Base-by-base conservation (phyloP, 495 filamentous ascomycete genomes). In the Cercophora samala region DNA sequence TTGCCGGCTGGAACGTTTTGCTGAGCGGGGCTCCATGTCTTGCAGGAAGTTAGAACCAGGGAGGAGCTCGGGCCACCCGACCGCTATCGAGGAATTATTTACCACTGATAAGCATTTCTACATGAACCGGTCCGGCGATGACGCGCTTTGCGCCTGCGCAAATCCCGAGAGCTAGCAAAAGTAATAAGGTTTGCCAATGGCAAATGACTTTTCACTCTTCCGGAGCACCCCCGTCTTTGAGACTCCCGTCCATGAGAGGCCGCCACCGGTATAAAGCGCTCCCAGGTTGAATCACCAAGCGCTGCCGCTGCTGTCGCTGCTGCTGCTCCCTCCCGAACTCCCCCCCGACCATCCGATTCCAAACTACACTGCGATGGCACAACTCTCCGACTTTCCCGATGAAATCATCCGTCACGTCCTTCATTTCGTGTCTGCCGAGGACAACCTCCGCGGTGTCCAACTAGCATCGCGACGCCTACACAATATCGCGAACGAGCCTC, bases 351-450 rank as follows among this genome's bases (percentile, higher is more conserved):
- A 46, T 46, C 37, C 37, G 37, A 46, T 18, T 11, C 5, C 5
- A 26, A 26, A 24, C 8, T 23, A 60, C 58, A 62, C 5, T 29
- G 32, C 26, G 17, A 62, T 62, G 60, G 24, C 60, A 5, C 78
- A 78, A 17, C 74, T 84, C 5, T 68, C 72, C 21, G 72, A 72
- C 46, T 71, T 93, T 54, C 91, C 91, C 37, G 88, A 91, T 71
- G 91, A 95, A 75, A 84, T 95, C 68, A 79, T 95, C 67, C 84
- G 88, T 71, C 83, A 87, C 21, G 87, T 94, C 64, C 77, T 93
- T 62, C 82, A 79, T 66, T 85, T 83, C 67, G 77, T 89, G 26
- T 75, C 86, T 21, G 88, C 90, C 23, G 74, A 80, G 52, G 79
- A 86, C 59, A 79, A 75, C 26, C 73, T 88, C 29, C 32, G 61